A percentile compares a stretch with the other conserved stretches of the same genome.
These are phyloP conservation scores for Larix kaempferi DNA, from an alignment of 75 land plant genomes.

Conservation along the genomic window DNA sequence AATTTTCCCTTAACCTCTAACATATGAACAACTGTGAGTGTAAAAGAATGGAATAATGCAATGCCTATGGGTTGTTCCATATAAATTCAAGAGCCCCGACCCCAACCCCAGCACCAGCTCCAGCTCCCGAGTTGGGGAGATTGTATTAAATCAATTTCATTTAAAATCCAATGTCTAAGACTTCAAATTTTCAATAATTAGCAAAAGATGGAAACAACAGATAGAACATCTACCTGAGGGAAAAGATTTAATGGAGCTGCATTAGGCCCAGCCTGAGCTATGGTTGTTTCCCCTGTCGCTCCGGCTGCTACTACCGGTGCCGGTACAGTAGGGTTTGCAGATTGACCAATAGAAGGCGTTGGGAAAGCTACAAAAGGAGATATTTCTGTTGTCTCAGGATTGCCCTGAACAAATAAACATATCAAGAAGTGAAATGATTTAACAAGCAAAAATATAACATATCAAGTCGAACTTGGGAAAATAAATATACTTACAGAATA, in stretches of 20 bases:
- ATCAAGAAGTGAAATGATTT: not conserved
- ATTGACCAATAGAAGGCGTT: too few species aligned
- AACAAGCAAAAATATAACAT: too few species aligned
- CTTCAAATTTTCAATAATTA: not conserved
- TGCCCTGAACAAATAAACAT: slow-evolving; percentile 49
- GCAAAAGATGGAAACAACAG: not conserved
- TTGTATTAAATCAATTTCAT: slow-evolving; percentile 16
- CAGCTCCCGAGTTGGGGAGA: slow-evolving; percentile 21
- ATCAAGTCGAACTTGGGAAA: too few species aligned
- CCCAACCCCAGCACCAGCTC: slow-evolving; percentile 49
- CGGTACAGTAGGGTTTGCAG: slow-evolving; percentile 26
- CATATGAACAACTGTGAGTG: too few species aligned
- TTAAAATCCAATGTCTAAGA: not conserved
- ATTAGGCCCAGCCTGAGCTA: slow-evolving; percentile 75
- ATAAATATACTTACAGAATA: too few species aligned
- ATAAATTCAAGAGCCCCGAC: slow-evolving; percentile 93
- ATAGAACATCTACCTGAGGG: slow-evolving; percentile 67
- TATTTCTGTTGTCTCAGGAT: slow-evolving; percentile 73
- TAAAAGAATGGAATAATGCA: too few species aligned
- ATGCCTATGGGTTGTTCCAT: slow-evolving; percentile 88
- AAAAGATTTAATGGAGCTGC: slow-evolving; percentile 90
- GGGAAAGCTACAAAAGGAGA: too few species aligned
- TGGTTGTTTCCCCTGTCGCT: slow-evolving; percentile 29
- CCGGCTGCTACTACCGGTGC: slow-evolving; percentile 35
- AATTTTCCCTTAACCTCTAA: too few species aligned